Conservation (phyloP, 2,329 filamentous ascomycete species). For the Trichophyton rubrum region DNA sequence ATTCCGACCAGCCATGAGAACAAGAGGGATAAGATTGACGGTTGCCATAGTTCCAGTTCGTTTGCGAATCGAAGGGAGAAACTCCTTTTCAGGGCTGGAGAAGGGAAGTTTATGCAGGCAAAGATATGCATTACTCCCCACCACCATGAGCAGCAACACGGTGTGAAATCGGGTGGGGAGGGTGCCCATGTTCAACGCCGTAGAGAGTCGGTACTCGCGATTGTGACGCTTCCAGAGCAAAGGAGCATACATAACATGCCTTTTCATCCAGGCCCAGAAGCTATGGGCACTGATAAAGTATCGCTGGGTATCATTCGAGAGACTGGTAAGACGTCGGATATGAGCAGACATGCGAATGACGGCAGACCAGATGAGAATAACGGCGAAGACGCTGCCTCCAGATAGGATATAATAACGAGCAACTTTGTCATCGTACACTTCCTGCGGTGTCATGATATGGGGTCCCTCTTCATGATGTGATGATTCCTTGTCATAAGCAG, state of each 20-base stretch:
- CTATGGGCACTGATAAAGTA: conserved; percentile 55
- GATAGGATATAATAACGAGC: conserved; percentile 50
- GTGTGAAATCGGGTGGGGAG: conserved; percentile 37
- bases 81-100: conserved; percentile 21
- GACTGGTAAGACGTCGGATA: conserved; percentile 58
- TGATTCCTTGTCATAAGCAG: not conserved
- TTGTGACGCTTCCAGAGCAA: conserved; percentile 34
- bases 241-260: conserved; percentile 45
- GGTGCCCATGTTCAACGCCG: conserved; percentile 34
- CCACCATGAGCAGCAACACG: conserved; percentile 29
- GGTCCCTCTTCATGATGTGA: conserved; percentile 1
- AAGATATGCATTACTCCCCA: conserved; percentile 36
- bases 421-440: conserved; percentile 42
- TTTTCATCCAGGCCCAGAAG: conserved; percentile 55
- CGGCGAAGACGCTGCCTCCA: conserved; percentile 50
- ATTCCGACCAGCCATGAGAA: conserved; percentile 27
- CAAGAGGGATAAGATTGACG: conserved; percentile 28
- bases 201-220: conserved; percentile 33
- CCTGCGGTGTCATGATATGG: not conserved
- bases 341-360: conserved; percentile 51
- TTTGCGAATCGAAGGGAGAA: conserved; percentile 31
- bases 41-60: conserved; percentile 28
- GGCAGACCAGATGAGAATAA: conserved; percentile 56
- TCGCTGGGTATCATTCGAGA: conserved; percentile 65
- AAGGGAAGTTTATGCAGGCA: conserved; percentile 38